phyloP scores from a whole-genome alignment of 176 grass and related monocot species.

The Oryza officinalis region DNA sequence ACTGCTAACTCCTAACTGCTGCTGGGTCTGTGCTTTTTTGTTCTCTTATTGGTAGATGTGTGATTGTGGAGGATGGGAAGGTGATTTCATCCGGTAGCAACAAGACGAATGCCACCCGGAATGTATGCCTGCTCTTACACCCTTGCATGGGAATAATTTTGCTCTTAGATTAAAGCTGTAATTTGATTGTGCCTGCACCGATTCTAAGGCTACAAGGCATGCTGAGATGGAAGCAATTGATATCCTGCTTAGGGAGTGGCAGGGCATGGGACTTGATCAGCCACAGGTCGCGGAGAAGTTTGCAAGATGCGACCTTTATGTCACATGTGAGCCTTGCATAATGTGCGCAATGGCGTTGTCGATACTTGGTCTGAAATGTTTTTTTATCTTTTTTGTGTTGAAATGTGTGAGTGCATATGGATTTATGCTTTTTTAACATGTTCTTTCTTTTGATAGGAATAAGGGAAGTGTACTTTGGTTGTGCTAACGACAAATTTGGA shows the following conservation, averaged over 20 bases:
- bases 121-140: slow-evolving; percentile 48
- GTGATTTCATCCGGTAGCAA: slow-evolving; percentile 79
- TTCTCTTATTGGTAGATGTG: slow-evolving; percentile 52
- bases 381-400: neutral
- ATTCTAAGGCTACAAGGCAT: slow-evolving; percentile 83
- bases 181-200: neutral
- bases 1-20: neutral
- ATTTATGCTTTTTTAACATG: slow-evolving; percentile 5
- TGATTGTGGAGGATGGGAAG: slow-evolving; percentile 80
- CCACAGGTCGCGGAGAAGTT: slow-evolving; percentile 66
- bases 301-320: slow-evolving; percentile 78
- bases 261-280: slow-evolving; percentile 60
- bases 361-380: slow-evolving; percentile 65
- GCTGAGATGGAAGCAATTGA: slow-evolving; percentile 98
- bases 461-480: slow-evolving; percentile 80
- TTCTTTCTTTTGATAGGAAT: slow-evolving; percentile 61
- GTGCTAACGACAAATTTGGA: slow-evolving; percentile 90
- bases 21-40: slow-evolving; percentile 12
- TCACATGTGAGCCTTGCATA: slow-evolving; percentile 92
- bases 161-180: neutral
- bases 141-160: neutral
- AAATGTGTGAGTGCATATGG: neutral
- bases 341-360: slow-evolving; percentile 85
- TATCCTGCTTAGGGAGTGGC: slow-evolving; percentile 79
- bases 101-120: slow-evolving; percentile 70